These are phyloP conservation scores for Globisporangium nunn DNA, from an alignment of 352 stramenopile genomes.

Conservation along the genomic window DNA sequence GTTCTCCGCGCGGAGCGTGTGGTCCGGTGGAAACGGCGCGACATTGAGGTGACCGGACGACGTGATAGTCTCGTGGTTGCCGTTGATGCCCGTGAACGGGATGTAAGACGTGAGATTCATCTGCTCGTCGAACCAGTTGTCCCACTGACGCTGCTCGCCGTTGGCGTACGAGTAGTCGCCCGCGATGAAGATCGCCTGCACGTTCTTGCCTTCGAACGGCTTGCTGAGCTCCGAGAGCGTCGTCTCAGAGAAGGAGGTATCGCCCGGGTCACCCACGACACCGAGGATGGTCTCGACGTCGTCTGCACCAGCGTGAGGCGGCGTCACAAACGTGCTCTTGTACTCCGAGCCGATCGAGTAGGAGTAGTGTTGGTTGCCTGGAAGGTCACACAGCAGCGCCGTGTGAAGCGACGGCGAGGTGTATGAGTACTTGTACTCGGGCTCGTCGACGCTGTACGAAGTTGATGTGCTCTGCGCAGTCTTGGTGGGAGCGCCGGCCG, in stretches of 20 bases:
- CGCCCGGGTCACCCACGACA: conserved; percentile 32
- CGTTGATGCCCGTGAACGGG: conserved; percentile 39
- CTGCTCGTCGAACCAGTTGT: conserved; percentile 58
- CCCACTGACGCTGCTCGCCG: conserved; percentile 55
- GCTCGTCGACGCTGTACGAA: conserved; percentile 27
- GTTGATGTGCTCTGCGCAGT: conserved; percentile 21
- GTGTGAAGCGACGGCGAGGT: conserved; percentile 42
- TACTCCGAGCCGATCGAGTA: conserved; percentile 31
- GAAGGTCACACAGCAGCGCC: conserved; percentile 32
- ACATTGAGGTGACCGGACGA: conserved; percentile 32
- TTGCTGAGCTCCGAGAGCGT: conserved; percentile 25
- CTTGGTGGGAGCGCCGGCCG: conserved; percentile 11
- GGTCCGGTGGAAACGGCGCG: conserved; percentile 31
- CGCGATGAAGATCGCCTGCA: conserved; percentile 39
- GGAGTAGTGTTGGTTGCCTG: conserved; percentile 31
- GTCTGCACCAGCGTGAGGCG: conserved; percentile 22
- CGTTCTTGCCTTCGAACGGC: conserved; percentile 29
- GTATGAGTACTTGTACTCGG: conserved; percentile 47
- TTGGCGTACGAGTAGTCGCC: conserved; percentile 70
- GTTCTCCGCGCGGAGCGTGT: conserved; percentile 24
- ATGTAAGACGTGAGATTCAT: conserved; percentile 38
- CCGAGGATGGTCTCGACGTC: conserved; percentile 33
- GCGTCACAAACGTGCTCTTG: conserved; percentile 22
- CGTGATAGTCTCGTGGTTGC: conserved; percentile 62
- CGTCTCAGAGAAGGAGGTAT: conserved; percentile 28